A percentile compares a stretch with the other conserved stretches of the same genome.
Conservation (phyloP, 2,329 filamentous ascomycete genomes). For the Fusarium abutilonis region DNA sequence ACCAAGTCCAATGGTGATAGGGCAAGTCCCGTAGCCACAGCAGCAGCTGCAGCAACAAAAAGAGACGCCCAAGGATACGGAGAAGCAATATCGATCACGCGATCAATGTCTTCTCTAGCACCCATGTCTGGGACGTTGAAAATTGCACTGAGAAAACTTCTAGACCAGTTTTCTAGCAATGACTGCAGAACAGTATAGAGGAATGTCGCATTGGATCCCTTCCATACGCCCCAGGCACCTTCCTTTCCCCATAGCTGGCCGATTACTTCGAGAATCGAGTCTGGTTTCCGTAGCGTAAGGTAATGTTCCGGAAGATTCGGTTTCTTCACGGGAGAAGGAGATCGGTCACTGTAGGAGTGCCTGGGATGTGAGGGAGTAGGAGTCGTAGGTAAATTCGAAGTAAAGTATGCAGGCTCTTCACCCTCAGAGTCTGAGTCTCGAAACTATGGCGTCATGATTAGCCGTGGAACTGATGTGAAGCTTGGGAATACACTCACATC, state of each 20-base stretch:
- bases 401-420: slow-evolving; percentile 88
- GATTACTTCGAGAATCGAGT: slow-evolving; percentile 87
- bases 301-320: slow-evolving; percentile 61
- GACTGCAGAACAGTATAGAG: slow-evolving; percentile 88
- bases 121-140: slow-evolving; percentile 89
- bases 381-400: slow-evolving; percentile 67
- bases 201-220: slow-evolving; percentile 91
- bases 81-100: slow-evolving; percentile 76
- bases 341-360: slow-evolving; percentile 47
- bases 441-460: slow-evolving; percentile 45
- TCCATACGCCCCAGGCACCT: slow-evolving; percentile 93
- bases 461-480: slow-evolving; percentile 26
- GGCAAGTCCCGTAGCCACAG: slow-evolving; percentile 78
- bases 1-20: slow-evolving; percentile 91
- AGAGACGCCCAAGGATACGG: slow-evolving; percentile 85
- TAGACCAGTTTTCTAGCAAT: slow-evolving; percentile 89
- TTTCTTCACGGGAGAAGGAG: slow-evolving; percentile 49
- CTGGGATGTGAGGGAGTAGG: slow-evolving; percentile 58
- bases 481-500: slow-evolving; percentile 45
- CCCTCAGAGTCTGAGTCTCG: slow-evolving; percentile 73
- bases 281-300: slow-evolving; percentile 75
- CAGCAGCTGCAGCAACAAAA: slow-evolving; percentile 72
- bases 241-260: slow-evolving; percentile 90
- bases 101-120: slow-evolving; percentile 78
- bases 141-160: slow-evolving; percentile 88